Conservation (phyloP, 192 early-diverging fungal species). For the Coemansia javaensis region DNA sequence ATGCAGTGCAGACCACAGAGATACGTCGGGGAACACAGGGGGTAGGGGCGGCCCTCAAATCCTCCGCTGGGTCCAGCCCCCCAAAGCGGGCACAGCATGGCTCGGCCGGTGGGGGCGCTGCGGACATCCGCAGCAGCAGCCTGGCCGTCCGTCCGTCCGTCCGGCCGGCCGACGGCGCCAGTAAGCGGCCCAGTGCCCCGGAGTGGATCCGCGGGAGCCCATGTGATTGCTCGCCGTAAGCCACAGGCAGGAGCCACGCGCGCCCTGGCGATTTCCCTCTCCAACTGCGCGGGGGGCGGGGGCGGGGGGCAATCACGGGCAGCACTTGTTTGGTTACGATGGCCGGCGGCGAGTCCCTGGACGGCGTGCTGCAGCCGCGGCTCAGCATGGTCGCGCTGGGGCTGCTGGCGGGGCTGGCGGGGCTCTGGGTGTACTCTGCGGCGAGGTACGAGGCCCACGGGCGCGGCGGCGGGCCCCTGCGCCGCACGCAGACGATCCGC, state of each 20-base stretch:
- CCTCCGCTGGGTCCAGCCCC: neutral
- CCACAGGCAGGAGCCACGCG: too few relatives aligned
- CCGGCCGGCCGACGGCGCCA: too few relatives aligned
- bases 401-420: slow-evolving; percentile 32
- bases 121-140: too few relatives aligned
- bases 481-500: slow-evolving; percentile 35
- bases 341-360: neutral
- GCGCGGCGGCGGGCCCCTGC: slow-evolving; percentile 5
- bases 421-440: slow-evolving; percentile 38
- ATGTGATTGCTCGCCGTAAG: too few relatives aligned
- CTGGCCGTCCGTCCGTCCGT: too few relatives aligned
- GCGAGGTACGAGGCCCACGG: slow-evolving; percentile 1
- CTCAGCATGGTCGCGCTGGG: slow-evolving; percentile 37
- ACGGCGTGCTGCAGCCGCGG: slow-evolving; percentile 14
- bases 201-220: too few relatives aligned
- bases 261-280: too few relatives aligned
- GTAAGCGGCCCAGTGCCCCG: too few relatives aligned
- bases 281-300: too few relatives aligned
- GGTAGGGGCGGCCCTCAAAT: neutral
- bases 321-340: neutral
- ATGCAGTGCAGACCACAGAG: neutral
- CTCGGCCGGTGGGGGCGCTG: too few relatives aligned
- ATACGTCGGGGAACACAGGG: neutral
- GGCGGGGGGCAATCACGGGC: too few relatives aligned
- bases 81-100: too few relatives aligned